Conservation (phyloP, 2,329 filamentous ascomycete species). For the Aspergillus ibericus region DNA sequence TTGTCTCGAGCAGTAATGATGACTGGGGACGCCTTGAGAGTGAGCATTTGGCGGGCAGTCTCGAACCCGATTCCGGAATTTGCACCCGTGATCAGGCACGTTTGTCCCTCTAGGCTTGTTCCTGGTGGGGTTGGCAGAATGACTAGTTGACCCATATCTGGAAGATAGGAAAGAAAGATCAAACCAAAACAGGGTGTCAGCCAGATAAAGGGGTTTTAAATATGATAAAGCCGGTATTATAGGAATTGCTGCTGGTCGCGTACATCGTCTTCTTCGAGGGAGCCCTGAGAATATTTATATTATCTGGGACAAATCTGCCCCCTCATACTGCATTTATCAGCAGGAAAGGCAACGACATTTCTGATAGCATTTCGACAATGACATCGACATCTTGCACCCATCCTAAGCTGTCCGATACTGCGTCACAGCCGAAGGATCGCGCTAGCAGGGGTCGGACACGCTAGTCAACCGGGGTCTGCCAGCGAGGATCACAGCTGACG, state of each 20-base stretch:
- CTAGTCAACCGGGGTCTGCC: no score
- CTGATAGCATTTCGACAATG: not conserved
- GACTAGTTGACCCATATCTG: not conserved
- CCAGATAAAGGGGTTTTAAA: no score
- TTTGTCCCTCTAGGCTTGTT: conserved; percentile 26
- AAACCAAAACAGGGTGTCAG: no score
- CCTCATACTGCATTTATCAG: not conserved
- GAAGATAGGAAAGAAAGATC: not conserved
- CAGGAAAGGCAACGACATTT: not conserved
- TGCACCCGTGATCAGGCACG: conserved; percentile 50
- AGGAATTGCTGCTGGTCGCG: not conserved
- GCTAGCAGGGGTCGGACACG: no score
- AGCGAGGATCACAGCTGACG: no score
- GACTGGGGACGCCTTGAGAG: conserved; percentile 42
- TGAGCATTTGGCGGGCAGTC: conserved; percentile 41
- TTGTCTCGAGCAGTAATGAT: conserved; percentile 49
- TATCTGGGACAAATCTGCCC: no score
- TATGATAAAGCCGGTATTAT: not conserved
- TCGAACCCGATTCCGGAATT: conserved; percentile 52
- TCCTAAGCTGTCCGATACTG: no score
- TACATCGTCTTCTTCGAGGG: not conserved
- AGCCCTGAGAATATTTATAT: not conserved
- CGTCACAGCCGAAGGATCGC: no score
- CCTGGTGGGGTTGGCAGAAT: not conserved
- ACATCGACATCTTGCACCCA: no score